Base-by-base conservation (phyloP, 768 basidiomycete species). In the Naganishia onofrii region DNA sequence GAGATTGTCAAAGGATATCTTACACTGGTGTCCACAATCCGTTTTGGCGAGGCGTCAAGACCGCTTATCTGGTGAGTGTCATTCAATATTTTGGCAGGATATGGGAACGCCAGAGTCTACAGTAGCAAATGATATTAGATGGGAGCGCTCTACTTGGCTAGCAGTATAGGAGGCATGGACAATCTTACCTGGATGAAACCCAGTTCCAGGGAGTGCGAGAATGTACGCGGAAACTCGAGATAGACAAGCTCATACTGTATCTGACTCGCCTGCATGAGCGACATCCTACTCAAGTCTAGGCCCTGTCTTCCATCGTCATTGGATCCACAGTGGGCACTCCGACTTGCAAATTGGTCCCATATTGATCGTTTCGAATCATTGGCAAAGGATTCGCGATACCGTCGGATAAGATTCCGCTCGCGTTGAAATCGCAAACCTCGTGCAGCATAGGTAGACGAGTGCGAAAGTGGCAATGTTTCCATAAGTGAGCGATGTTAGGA, bases 41-140 rank as follows among this genome's bases (percentile, higher is more conserved):
- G 44, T 32, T 69, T 69, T 9, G 38, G 29, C 38, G 51, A 51
- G 1, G 56, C 51, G 6, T 60, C 56, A 10, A 57, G 57, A 9
- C 58, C 31, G 46, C 58, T 44, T 44, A 69, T 69, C 19, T 69
- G 68, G 19, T 34, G 56, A 15, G 68, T 69, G 32, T 52, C 44
- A 12, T 51, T 58, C 31, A 69, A 31, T 19, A 63, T 36, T 19
- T 57, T 58, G 17, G 68, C 56, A 31, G 68, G 58, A 29, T 69
- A 57, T 1, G 68, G 68, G 19, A 69, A 69, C 10, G 56, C 68
- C 12, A 69, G 68, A 23, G 68, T 69, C 67, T 68, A n/a, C 6
- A 19, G 66, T 5, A 3, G 26, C 4, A 13, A 32, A 26, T 23
- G 17, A 32, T 32, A 52, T 28, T 10, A 42, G n/a, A n/a, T n/a